Evolutionary conservation across 2,329 filamentous ascomycete genomes (phyloP), one percentile per base, ranked within the genome.

Genomic region (Seiridium unicorne): DNA sequence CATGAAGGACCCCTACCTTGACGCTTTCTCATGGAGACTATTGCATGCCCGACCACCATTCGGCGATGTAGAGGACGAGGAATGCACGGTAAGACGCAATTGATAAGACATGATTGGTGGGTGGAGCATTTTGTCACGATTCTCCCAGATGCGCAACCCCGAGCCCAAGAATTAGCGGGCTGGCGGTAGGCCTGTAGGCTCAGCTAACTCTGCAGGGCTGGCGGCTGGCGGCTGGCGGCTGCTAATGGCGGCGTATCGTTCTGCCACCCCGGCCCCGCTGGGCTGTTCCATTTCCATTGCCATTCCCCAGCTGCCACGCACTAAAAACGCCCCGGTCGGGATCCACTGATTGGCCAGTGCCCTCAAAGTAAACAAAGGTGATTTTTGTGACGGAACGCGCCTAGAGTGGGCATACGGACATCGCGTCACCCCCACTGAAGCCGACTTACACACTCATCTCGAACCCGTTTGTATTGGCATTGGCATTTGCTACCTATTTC

Each of bases 291-390:
- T 26, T 26, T 26, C 18, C 18, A 26, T 26, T 26, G 18, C 18
- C 18, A 26, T 26, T 26, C 18, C 18, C 18, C 18, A 26, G 18
- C 18, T 26, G 18, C 18, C 18, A 26, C 18, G 18, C 47, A 49
- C 47, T 49, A 49, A 49, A 48, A 32, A 32, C n/a, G 44, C 26
- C 58, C 59, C 13, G 34, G 7, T 35, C 10, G 34, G 18, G 49
- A n/a, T 31, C 10, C 49, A 32, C 49, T 62, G 61, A 64, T 60
- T 48, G 62, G 55, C 32, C 53, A 40, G 38, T 38, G 72, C 66
- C 67, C 35, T 34, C 32, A 62, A 73, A 78, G 77, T 79, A 79
- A 79, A 79, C 77, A 79, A 75, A 65, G 61, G 65, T 63, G 60
- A 46, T 60, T n/a, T 42, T 55, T 32, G 5, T 38, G 26, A 34